These are phyloP conservation scores for Leccinum sublutescens DNA, from an alignment of 768 basidiomycete species.

Conservation along the genomic window DNA sequence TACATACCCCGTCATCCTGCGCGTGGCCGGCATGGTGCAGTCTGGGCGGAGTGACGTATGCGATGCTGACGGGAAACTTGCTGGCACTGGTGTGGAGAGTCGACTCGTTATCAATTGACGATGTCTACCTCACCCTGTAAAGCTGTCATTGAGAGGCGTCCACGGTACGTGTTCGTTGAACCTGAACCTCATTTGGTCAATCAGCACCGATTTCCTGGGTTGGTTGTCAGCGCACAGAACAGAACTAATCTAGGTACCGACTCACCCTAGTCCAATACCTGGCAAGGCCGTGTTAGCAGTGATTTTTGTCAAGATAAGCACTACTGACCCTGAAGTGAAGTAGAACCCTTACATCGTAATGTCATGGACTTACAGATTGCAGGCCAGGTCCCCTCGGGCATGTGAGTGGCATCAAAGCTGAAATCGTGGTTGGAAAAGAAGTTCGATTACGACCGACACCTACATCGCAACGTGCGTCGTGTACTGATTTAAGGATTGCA, in stretches of 20 bases:
- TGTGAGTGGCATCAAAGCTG: conserved; percentile 33
- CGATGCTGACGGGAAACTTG: conserved; percentile 1
- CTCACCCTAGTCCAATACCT: too few relatives aligned
- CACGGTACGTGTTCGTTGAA: background rate
- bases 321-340: conserved; percentile 8
- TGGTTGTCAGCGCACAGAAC: background rate
- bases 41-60: conserved; percentile 7
- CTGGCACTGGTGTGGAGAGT: conserved; percentile 25
- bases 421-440: background rate
- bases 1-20: conserved; percentile 30
- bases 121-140: conserved; percentile 27
- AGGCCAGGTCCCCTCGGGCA: conserved; percentile 37
- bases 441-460: background rate
- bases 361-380: conserved; percentile 25
- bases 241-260: background rate
- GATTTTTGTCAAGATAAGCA: background rate
- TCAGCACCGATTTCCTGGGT: conserved; percentile 19
- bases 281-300: background rate
- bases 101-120: conserved; percentile 26
- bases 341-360: background rate
- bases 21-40: conserved; percentile 27
- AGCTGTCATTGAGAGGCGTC: background rate
- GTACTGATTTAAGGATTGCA: conserved; percentile 28
- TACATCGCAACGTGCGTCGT: conserved; percentile 32
- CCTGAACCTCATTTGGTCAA: conserved; percentile 17